Base-by-base conservation (phyloP, 2,329 filamentous ascomycete species). In the Alternaria hordeiaustralica region DNA sequence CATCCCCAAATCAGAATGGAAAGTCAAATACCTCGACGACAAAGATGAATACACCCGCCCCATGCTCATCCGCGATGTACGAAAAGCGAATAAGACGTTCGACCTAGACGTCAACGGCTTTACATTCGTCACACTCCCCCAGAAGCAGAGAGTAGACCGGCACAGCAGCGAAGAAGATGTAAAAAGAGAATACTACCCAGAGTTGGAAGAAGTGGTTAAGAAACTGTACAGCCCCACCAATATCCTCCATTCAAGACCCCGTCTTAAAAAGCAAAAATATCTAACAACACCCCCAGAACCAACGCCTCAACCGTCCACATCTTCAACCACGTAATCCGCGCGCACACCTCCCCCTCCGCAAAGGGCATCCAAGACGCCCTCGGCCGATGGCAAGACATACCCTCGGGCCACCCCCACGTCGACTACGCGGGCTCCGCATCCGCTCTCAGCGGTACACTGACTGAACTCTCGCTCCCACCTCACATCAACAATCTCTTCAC, bases 271-370 rank as follows among this genome's bases (percentile, higher is more conserved):
- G n/a, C 4, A 44, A 13, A 9, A 11, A 7, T 6, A 26, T 45
- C 41, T 58, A 18, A 43, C 43, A 8, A 26, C n/a, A 6, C 7
- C 21, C 26, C 7, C 45, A 72, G 69, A 28, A 71, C 69, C 13
- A 63, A 60, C 25, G 69, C 67, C 8, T 63, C 64, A 18, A 61
- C 57, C 23, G 67, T 65, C 20, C 59, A 71, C 49, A 20, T 84
- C 82, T 71, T 71, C 58, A 73, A 73, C 25, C 79, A 78, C 33
- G 80, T 77, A 15, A 81, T 81, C 41, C 83, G 82, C 66, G 71
- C 75, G 4, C 79, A 83, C 70, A 81, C 86, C 65, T 80, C 86
- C 0, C 84, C 83, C 0, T 75, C 73, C 2, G 81, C 83, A 41
- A 82, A 83, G 0, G 77, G 69, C 49, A 63, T 80, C 0, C 73